A percentile compares a stretch with the other conserved stretches of the same genome.
Conservation (phyloP, 2,329 filamentous ascomycete species). For the Aspergillus texensis region DNA sequence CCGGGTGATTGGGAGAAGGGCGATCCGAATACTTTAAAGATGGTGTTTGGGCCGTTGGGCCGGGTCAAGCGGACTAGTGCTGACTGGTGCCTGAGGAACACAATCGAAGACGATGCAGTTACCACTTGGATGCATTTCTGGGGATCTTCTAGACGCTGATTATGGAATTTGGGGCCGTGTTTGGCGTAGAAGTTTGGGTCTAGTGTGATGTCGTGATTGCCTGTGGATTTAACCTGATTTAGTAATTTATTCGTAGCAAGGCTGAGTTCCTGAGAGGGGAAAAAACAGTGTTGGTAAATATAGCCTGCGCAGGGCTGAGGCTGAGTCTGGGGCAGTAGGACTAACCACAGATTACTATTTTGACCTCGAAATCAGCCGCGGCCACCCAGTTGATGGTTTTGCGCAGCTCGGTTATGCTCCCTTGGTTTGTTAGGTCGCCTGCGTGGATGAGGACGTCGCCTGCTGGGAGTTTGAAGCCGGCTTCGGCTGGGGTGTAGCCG, state of each 20-base stretch:
- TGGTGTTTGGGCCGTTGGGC: conserved; percentile 49
- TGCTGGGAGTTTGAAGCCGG: conserved; percentile 54
- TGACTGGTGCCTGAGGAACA: conserved; percentile 56
- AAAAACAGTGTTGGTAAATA: background rate
- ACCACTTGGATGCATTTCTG: conserved; percentile 50
- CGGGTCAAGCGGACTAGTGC: conserved; percentile 48
- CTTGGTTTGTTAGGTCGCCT: conserved; percentile 61
- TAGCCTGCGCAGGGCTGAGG: background rate
- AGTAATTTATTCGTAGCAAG: conserved; percentile 1
- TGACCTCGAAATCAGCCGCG: conserved; percentile 55
- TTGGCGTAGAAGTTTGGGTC: conserved; percentile 52
- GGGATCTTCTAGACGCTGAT: conserved; percentile 48
- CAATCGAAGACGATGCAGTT: conserved; percentile 46
- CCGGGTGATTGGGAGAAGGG: conserved; percentile 53
- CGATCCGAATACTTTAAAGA: conserved; percentile 61
- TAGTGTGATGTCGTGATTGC: conserved; percentile 62
- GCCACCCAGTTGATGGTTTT: conserved; percentile 57
- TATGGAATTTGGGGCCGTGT: conserved; percentile 47
- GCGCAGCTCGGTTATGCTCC: conserved; percentile 54
- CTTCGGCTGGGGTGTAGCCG: conserved; percentile 52
- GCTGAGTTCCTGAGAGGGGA: conserved; percentile 3
- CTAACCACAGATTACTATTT: conserved; percentile 59
- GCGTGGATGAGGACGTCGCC: conserved; percentile 64
- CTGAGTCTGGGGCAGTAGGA: conserved; percentile 4
- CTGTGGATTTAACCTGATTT: conserved; percentile 35